These are phyloP conservation scores for Hansenula sp. DNA, from an alignment of 1,139 yeast genomes.

Conservation along the genomic window DNA sequence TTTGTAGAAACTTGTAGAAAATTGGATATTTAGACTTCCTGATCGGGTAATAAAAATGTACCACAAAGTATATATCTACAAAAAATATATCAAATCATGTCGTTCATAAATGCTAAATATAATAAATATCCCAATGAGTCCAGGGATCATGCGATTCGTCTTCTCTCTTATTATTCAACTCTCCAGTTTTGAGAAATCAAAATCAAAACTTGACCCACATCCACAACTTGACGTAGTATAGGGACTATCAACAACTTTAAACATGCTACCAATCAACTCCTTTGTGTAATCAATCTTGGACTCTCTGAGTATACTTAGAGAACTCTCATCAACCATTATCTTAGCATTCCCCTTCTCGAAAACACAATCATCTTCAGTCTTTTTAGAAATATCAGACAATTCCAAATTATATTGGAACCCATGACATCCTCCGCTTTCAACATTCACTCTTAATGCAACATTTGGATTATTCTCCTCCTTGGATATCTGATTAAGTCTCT, in stretches of 20 bases:
- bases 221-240: constrained; percentile 93
- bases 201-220: constrained; percentile 92
- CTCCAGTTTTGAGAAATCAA: constrained; percentile 28
- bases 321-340: constrained; percentile 74
- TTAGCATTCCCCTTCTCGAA: constrained; percentile 68
- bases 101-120: constrained; percentile 1
- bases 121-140: too few species aligned
- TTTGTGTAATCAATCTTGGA: constrained; percentile 86
- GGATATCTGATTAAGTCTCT: constrained; percentile 53
- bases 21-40: not conserved
- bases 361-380: constrained; percentile 40
- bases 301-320: constrained; percentile 78
- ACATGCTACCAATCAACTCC: constrained; percentile 92
- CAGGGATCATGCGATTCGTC: too few species aligned
- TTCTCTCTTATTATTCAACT: not conserved
- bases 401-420: constrained; percentile 89
- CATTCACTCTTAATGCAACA: constrained; percentile 68
- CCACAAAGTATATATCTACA: too few species aligned
- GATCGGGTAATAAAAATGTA: not conserved
- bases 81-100: not conserved
- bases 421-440: constrained; percentile 98
- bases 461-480: constrained; percentile 53
- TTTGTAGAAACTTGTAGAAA: not conserved
- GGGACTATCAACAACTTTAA: constrained; percentile 87
- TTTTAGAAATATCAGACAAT: constrained; percentile 32